A percentile compares a stretch with the other conserved stretches of the same genome.
Conservation (phyloP, 345 rosid species). For the Noccaea bulbosa region DNA sequence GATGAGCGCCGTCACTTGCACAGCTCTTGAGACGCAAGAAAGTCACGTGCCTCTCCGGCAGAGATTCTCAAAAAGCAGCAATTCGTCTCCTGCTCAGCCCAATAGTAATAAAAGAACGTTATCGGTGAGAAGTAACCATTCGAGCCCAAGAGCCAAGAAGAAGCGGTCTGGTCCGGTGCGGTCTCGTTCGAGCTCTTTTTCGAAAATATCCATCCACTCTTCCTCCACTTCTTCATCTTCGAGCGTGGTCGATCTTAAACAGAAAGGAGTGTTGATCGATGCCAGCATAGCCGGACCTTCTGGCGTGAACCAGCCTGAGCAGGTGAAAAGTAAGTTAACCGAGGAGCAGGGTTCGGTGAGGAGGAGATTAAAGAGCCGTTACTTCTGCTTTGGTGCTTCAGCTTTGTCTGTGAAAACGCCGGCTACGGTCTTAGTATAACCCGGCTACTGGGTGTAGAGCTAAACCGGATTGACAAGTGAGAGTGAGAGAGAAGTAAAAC, state of each 20-base stretch:
- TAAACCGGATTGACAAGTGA: conserved; percentile 11
- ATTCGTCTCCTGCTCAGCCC: conserved; percentile 47
- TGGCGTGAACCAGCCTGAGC: conserved; percentile 40
- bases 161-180: conserved; percentile 60
- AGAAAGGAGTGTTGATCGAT: conserved; percentile 58
- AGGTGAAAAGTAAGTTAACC: conserved; percentile 30
- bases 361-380: conserved; percentile 59
- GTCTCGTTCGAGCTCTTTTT: conserved; percentile 80
- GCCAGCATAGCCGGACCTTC: conserved; percentile 60
- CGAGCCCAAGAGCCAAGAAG: conserved; percentile 82
- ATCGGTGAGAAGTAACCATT: conserved; percentile 75
- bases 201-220: conserved; percentile 61
- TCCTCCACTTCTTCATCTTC: conserved; percentile 52
- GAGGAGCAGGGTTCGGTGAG: conserved; percentile 50
- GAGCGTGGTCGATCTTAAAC: conserved; percentile 57
- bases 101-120: conserved; percentile 65
- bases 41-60: conserved; percentile 62
- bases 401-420: conserved; percentile 55
- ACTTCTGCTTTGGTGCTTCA: conserved; percentile 74
- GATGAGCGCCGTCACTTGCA: conserved; percentile 38
- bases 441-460: conserved; percentile 37
- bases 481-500: conserved; percentile 5
- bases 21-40: conserved; percentile 41
- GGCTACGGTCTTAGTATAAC: conserved; percentile 47
- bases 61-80: conserved; percentile 58